Percentiles rank a stretch among this genome's conserved stretches.
These are phyloP conservation scores for Cinchona pubescens DNA, from an alignment of 257 asterid genomes.

Conservation along the genomic window DNA sequence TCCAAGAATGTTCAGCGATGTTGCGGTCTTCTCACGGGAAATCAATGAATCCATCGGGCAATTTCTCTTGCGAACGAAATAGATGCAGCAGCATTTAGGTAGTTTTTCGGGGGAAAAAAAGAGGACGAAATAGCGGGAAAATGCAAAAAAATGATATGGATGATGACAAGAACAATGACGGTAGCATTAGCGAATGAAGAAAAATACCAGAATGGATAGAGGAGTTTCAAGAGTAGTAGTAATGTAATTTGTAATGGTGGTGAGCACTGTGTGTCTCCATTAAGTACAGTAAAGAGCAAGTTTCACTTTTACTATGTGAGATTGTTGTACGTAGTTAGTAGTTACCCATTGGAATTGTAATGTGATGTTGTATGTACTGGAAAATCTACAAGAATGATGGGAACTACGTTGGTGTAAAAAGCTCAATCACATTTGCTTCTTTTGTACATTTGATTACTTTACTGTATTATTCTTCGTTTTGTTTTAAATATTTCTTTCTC, in stretches of 20 bases:
- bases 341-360: no score
- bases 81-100: conserved; percentile 19
- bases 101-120: background rate
- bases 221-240: background rate
- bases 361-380: background rate
- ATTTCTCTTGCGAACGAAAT: conserved; percentile 5
- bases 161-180: background rate
- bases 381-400: conserved; percentile 1
- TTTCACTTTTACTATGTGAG: background rate
- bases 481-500: no score
- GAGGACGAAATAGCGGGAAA: conserved; percentile 12
- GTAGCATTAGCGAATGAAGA: background rate
- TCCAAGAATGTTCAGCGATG: conserved; percentile 16
- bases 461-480: no score
- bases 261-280: background rate
- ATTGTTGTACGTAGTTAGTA: no score
- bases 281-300: background rate
- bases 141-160: background rate
- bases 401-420: conserved; percentile 4
- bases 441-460: background rate
- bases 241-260: no score
- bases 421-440: background rate
- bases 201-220: background rate
- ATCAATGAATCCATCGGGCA: background rate
- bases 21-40: conserved; percentile 12